These are phyloP conservation scores for Penstemon eatonii DNA, from an alignment of 257 asterid genomes.

Conservation along the genomic window DNA sequence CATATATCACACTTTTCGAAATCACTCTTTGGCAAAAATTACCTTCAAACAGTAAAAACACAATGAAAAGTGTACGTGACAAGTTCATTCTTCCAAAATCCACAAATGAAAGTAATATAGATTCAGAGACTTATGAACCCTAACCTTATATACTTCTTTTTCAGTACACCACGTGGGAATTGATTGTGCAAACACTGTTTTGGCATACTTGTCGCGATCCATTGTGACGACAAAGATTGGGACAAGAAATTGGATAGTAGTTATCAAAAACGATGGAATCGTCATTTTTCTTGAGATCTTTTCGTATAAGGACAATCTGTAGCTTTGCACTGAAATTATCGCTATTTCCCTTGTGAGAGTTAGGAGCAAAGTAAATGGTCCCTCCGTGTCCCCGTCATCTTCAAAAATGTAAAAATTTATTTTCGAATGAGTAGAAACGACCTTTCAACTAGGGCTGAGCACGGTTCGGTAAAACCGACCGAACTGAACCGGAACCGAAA, in stretches of 20 bases:
- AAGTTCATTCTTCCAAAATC: conserved; percentile 25
- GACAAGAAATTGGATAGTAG: conserved; percentile 10
- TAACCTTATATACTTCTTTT: conserved; percentile 21
- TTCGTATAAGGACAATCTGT: not conserved
- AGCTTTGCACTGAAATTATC: not conserved
- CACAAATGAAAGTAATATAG: not conserved
- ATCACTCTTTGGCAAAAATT: conserved; percentile 34
- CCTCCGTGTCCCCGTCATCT: too few species aligned
- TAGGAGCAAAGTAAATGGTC: not conserved
- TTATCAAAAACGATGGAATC: conserved; percentile 12
- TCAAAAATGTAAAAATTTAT: too few species aligned
- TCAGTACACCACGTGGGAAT: not conserved
- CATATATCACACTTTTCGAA: conserved; percentile 55
- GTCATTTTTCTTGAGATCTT: conserved; percentile 14
- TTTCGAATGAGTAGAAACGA: too few species aligned
- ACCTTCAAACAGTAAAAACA: conserved; percentile 35
- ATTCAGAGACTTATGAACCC: not conserved
- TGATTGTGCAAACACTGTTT: conserved; percentile 11
- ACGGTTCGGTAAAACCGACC: too few species aligned
- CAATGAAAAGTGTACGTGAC: conserved; percentile 31
- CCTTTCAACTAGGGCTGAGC: too few species aligned
- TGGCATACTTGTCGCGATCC: conserved; percentile 20
- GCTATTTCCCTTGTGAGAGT: not conserved
- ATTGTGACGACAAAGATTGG: conserved; percentile 2
- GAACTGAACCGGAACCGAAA: too few species aligned